Evolutionary conservation across 352 stramenopile genomes (phyloP), one percentile per base, ranked within the genome.

Genomic region (Pythium diclinum): DNA sequence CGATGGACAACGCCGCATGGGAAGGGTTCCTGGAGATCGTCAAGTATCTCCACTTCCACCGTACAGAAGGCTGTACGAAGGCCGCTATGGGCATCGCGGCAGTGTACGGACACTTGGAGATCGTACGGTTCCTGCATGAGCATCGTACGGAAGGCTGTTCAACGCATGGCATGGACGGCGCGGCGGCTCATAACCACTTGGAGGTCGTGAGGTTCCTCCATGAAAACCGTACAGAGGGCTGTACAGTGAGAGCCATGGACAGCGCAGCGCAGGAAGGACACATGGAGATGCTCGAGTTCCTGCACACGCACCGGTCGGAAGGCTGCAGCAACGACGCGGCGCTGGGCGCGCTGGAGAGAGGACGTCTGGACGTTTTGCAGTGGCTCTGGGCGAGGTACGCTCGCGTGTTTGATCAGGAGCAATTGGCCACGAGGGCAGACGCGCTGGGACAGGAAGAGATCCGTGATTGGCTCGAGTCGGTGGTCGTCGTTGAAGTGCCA

Each of bases 1-100:
- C 83, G 7, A 89, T 91, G 81, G 83, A 91, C 73, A 81, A 82
- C 32, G 83, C 83, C 13, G 83, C 83, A n/a, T 81, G 85, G 54
- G 70, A 72, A 34, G 83, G 83, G 0, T 79, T 81, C 54, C 61
- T 87, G 6, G 49, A 74, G 1, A 61, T 88, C n/a, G 64, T 91
- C 28, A 60, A 83, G 52, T 91, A 76, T 67, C 71, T 91, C 1
- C 76, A 91, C 44, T 59, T 72, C 38, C 74, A 89, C 52, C 70
- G 80, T 3, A 67, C 56, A 3, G 83, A 89, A 58, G 80, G 79
- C 11, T 91, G 83, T 68, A 80, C 77, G 5, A 63, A 73, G 5
- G 68, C 79, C 42, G 80, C 83, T 34, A 89, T 91, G 79, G 73
- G 85, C 36, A 79, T 77, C 53, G 83, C 83, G 0, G 83, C 83